Evolutionary conservation across 169 alveolate genomes (phyloP).

Genomic region (Plasmodium sp.): DNA sequence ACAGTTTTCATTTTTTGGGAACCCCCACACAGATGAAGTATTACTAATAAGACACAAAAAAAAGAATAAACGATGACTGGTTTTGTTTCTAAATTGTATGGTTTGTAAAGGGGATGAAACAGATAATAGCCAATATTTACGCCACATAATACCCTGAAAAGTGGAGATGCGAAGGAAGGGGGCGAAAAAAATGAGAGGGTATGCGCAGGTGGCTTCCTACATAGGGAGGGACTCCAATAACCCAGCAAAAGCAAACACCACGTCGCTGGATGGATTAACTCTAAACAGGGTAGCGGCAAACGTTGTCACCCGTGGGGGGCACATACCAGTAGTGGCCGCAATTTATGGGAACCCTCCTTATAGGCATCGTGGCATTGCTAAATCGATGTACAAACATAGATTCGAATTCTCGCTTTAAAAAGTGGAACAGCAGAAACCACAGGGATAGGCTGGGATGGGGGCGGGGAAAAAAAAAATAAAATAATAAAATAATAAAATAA

Average conservation of each 20-base stretch:
- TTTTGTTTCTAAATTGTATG: constrained; percentile 78
- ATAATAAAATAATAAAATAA: neutral
- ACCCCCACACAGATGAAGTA: neutral
- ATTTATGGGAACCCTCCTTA: constrained; percentile 93
- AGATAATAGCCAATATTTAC: constrained; percentile 92
- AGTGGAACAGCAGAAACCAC: constrained; percentile 93
- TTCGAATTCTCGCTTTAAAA: constrained; percentile 97
- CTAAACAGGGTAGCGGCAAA: neutral
- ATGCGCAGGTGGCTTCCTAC: neutral
- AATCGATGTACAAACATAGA: constrained; percentile 97
- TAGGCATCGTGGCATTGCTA: constrained; percentile 98
- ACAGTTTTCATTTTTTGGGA: neutral
- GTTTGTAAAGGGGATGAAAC: constrained; percentile 95
- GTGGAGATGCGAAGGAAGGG: neutral
- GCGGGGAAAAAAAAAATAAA: neutral
- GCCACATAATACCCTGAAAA: constrained; percentile 89
- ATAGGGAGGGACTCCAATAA: neutral
- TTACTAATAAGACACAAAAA: constrained; percentile 78
- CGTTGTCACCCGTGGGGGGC: neutral
- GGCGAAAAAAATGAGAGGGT: neutral
- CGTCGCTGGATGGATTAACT: neutral
- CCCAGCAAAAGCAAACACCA: neutral
- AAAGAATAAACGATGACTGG: constrained; percentile 75
- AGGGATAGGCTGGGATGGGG: constrained; percentile 23
- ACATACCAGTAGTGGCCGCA: constrained; percentile 97